Evolutionary conservation across 106 monocot genomes (phyloP).

Genomic region (Dendrobium huoshanense): DNA sequence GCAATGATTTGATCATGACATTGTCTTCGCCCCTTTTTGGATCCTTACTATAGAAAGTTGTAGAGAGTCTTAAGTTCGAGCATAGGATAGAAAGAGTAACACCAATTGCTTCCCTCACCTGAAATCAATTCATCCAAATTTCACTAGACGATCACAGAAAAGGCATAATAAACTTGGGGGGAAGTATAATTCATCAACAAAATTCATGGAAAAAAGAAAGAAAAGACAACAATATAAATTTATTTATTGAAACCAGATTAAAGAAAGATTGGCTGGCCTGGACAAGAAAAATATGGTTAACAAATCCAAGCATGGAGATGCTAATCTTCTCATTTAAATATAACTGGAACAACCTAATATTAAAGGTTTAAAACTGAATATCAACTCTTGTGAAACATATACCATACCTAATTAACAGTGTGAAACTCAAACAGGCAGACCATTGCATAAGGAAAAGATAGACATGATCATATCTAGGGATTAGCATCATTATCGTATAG

Average conservation of each 20-base stretch:
- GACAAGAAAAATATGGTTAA: background rate
- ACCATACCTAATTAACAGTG: background rate
- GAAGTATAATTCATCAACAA: background rate
- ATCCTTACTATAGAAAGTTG: constrained; percentile 7
- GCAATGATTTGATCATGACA: constrained; percentile 24
- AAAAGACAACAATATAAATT: background rate
- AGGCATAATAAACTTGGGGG: background rate
- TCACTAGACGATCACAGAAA: constrained; percentile 4
- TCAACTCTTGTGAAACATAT: background rate
- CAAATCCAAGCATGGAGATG: background rate
- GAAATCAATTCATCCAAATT: constrained; percentile 12
- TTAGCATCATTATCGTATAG: background rate
- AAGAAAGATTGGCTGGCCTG: background rate
- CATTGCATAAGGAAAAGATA: background rate
- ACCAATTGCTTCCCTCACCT: constrained; percentile 94
- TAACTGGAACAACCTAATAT: background rate
- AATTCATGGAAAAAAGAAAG: background rate
- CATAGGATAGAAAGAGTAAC: constrained; percentile 57
- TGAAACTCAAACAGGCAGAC: background rate
- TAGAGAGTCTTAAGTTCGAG: constrained; percentile 70
- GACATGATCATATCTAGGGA: background rate
- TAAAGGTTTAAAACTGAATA: background rate
- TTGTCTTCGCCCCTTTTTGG: constrained; percentile 8
- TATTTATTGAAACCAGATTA: background rate
- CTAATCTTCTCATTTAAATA: background rate